Percentiles rank a stretch among this genome's conserved stretches.
These are phyloP conservation scores for Nannizzia gypsea DNA, from an alignment of 2,329 filamentous ascomycete genomes.

Conservation along the genomic window DNA sequence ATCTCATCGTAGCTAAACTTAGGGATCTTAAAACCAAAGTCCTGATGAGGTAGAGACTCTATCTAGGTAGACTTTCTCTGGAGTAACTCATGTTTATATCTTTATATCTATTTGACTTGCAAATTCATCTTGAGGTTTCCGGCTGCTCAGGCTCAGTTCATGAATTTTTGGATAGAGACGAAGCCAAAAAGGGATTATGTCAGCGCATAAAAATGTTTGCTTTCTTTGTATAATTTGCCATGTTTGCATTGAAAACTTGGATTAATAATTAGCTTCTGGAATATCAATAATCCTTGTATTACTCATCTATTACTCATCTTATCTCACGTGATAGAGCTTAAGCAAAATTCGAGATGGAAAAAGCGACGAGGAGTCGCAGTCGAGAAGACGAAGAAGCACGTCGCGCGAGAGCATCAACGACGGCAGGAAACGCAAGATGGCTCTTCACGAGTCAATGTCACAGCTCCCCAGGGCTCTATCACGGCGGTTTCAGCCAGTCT, in stretches of 20 bases:
- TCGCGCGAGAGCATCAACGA: not conserved
- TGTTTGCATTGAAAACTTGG: no score
- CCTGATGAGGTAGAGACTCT: no score
- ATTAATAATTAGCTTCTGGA: not conserved
- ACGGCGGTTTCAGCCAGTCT: conserved; percentile 23
- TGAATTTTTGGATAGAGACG: no score
- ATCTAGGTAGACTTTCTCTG: no score
- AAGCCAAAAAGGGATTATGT: no score
- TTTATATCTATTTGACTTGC: no score
- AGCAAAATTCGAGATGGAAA: not conserved
- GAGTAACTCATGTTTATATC: no score
- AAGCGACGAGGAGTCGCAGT: not conserved
- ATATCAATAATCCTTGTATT: not conserved
- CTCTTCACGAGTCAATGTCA: conserved; percentile 30
- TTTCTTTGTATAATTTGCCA: not conserved
- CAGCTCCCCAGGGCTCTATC: conserved; percentile 30
- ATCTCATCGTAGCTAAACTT: no score
- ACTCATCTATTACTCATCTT: not conserved
- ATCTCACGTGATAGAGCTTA: not conserved
- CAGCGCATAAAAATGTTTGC: not conserved
- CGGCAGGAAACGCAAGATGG: conserved; percentile 22
- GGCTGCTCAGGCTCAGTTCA: no score
- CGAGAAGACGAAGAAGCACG: not conserved
- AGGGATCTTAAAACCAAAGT: no score
- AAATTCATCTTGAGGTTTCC: no score